Conservation (phyloP, 148 eudicot genomes). For the Rhododendron henanense region DNA sequence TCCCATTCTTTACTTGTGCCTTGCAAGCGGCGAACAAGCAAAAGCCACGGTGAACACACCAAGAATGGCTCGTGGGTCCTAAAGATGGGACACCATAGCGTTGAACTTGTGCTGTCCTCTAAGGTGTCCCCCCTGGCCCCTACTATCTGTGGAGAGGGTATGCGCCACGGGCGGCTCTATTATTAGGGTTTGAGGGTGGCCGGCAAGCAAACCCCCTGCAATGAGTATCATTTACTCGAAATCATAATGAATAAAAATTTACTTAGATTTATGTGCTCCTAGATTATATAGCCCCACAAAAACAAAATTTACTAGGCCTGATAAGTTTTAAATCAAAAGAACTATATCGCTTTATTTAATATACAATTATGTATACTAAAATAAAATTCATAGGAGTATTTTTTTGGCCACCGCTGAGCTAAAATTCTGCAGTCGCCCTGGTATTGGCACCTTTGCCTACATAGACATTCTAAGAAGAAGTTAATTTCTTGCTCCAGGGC, state of each 20-base stretch:
- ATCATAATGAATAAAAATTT: not conserved
- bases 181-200: not conserved
- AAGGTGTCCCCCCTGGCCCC: not conserved
- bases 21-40: not conserved
- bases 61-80: not conserved
- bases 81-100: not conserved
- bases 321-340: not conserved
- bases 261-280: not conserved
- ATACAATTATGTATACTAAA: too few species aligned
- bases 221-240: not conserved
- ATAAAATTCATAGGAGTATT: too few species aligned
- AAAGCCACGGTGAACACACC: not conserved
- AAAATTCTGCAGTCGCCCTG: not conserved
- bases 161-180: not conserved
- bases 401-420: not conserved
- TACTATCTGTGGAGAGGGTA: not conserved
- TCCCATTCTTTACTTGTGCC: not conserved
- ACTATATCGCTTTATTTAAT: not conserved
- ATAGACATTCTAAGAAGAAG: not conserved
- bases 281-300: not conserved
- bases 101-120: not conserved
- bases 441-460: not conserved
- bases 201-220: not conserved
- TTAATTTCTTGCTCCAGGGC: too few species aligned
- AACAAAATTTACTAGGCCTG: not conserved